Evolutionary conservation across 441 rosid species (phyloP).

Genomic region (Aquilaria agallochum): DNA sequence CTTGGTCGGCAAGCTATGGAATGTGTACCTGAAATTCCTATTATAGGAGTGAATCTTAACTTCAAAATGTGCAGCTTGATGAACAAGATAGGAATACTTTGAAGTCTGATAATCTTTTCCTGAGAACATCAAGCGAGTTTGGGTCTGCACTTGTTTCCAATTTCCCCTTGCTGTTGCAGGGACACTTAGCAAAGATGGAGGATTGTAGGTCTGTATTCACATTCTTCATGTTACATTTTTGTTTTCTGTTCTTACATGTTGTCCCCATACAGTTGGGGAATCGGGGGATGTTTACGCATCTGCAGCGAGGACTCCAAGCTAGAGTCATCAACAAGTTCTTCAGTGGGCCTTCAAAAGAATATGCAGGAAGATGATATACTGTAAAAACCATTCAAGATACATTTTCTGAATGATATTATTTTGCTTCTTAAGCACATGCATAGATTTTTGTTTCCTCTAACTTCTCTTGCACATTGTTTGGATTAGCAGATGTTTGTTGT

Average conservation of each 20-base stretch:
- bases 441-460: neutral
- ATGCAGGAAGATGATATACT: neutral
- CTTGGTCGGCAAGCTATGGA: too few species aligned
- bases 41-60: neutral
- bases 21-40: too few species aligned
- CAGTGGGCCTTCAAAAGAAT: too few species aligned
- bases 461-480: neutral
- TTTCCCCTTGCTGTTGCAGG: neutral
- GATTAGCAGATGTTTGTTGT: constrained; percentile 11
- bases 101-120: constrained; percentile 2
- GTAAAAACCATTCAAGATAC: neutral
- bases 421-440: neutral
- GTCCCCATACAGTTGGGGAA: neutral
- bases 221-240: neutral
- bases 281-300: constrained; percentile 4
- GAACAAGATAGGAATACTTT: constrained; percentile 13
- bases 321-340: too few species aligned
- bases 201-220: constrained; percentile 3
- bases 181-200: neutral
- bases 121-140: constrained; percentile 6
- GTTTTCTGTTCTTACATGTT: neutral
- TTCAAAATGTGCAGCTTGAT: constrained; percentile 1
- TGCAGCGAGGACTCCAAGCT: neutral
- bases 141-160: neutral
- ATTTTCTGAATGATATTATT: neutral